phyloP scores from a whole-genome alignment of 2,329 filamentous ascomycete species.

The Diaporthe citriasiana region DNA sequence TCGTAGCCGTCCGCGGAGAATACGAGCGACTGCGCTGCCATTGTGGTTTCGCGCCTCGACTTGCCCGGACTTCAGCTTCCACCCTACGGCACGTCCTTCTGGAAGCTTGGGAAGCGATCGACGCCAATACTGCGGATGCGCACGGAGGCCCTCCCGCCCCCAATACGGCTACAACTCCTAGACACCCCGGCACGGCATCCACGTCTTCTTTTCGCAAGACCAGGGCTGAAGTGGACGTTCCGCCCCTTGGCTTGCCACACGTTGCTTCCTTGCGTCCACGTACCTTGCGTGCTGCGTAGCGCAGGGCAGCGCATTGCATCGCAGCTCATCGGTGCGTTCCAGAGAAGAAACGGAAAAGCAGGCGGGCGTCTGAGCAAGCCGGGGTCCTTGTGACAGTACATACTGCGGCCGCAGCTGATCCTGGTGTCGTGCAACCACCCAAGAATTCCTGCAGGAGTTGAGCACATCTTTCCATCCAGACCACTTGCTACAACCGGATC shows the following conservation, averaged over 20 bases:
- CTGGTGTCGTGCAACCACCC: constrained; percentile 48
- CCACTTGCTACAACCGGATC: constrained; percentile 39
- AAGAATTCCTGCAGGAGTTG: constrained; percentile 49
- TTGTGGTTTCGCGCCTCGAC: constrained; percentile 44
- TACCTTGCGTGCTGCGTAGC: constrained; percentile 32
- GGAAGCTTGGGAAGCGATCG: constrained; percentile 39
- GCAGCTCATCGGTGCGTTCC: constrained; percentile 35
- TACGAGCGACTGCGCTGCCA: constrained; percentile 52
- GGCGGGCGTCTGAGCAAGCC: constrained; percentile 33
- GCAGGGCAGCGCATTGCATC: constrained; percentile 17
- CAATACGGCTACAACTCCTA: constrained; percentile 41
- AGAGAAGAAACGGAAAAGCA: constrained; percentile 37
- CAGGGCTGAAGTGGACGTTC: constrained; percentile 31
- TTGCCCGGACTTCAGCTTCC: constrained; percentile 38
- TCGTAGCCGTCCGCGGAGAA: constrained; percentile 48
- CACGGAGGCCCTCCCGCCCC: constrained; percentile 39
- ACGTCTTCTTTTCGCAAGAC: constrained; percentile 33
- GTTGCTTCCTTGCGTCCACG: constrained; percentile 33
- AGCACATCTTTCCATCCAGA: constrained; percentile 39
- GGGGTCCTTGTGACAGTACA: constrained; percentile 44
- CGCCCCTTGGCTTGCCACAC: constrained; percentile 43
- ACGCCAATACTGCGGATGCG: constrained; percentile 40
- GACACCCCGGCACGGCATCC: constrained; percentile 35
- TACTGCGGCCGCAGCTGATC: constrained; percentile 48
- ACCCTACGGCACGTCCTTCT: constrained; percentile 37